These are phyloP conservation scores for Excoecaria cochinchinensis DNA, from an alignment of 345 rosid genomes.

Conservation along the genomic window DNA sequence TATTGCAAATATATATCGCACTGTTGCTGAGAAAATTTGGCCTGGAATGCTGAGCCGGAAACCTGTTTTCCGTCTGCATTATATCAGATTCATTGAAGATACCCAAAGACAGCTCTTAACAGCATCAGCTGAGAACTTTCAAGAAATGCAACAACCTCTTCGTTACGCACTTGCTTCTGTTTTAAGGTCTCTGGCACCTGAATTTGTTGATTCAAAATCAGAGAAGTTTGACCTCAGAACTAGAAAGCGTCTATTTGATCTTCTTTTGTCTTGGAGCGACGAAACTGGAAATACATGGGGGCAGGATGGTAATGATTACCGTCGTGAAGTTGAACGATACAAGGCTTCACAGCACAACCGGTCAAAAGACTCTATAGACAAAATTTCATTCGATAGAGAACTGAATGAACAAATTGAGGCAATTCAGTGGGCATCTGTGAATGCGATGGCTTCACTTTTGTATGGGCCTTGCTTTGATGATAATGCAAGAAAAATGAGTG, in stretches of 20 bases:
- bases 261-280: conserved; percentile 90
- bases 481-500: conserved; percentile 98
- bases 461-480: conserved; percentile 99
- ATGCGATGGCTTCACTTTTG: conserved; percentile 94
- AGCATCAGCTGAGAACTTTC: conserved; percentile 75
- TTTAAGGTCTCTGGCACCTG: conserved; percentile 86
- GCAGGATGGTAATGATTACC: conserved; percentile 84
- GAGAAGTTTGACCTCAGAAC: conserved; percentile 87
- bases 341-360: conserved; percentile 87
- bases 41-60: conserved; percentile 88
- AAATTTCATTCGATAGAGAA: conserved; percentile 90
- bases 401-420: conserved; percentile 89
- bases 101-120: conserved; percentile 58
- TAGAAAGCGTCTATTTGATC: conserved; percentile 86
- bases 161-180: conserved; percentile 94
- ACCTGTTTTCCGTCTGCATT: conserved; percentile 83
- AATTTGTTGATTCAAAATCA: conserved; percentile 87
- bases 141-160: conserved; percentile 83
- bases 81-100: conserved; percentile 89
- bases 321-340: conserved; percentile 97
- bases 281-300: conserved; percentile 84
- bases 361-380: conserved; percentile 92
- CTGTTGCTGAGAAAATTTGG: conserved; percentile 94
- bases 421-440: conserved; percentile 96
- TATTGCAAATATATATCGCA: conserved; percentile 84